A percentile compares a stretch with the other conserved stretches of the same genome.
These are phyloP conservation scores for Chenopodium album DNA, from an alignment of 148 eudicot species.

Conservation along the genomic window DNA sequence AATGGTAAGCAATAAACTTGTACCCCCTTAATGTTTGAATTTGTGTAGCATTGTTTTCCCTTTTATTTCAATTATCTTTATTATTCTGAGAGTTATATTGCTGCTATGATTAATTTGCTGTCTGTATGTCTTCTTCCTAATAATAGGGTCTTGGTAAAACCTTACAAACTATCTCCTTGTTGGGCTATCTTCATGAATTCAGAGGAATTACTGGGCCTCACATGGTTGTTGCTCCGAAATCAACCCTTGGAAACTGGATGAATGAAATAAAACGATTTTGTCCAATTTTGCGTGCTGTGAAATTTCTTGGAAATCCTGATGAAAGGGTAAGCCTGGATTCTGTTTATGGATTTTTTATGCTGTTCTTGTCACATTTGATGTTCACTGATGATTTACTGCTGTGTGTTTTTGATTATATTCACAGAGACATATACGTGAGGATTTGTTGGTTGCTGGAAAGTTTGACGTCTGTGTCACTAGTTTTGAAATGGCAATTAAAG, in stretches of 20 bases:
- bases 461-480: slow-evolving; percentile 99
- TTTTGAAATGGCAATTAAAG: slow-evolving; percentile 98
- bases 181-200: slow-evolving; percentile 91
- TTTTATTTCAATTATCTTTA: background rate
- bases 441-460: slow-evolving; percentile 87
- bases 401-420: slow-evolving; percentile 9
- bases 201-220: slow-evolving; percentile 99
- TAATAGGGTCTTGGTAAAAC: slow-evolving; percentile 96
- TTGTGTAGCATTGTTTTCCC: background rate
- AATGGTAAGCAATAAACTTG: slow-evolving; percentile 54
- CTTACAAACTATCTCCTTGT: slow-evolving; percentile 91
- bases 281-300: slow-evolving; percentile 80
- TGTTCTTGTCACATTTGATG: background rate
- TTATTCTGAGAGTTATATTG: slow-evolving; percentile 1
- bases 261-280: slow-evolving; percentile 96
- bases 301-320: slow-evolving; percentile 91
- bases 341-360: background rate
- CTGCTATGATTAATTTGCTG: background rate
- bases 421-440: slow-evolving; percentile 88
- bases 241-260: slow-evolving; percentile 99
- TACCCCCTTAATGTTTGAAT: background rate
- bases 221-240: slow-evolving; percentile 99
- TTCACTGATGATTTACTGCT: background rate
- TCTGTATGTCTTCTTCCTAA: background rate
- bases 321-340: slow-evolving; percentile 63